Evolutionary conservation across 2,329 filamentous ascomycete genomes (phyloP).

Genomic region (Fusarium sp.): DNA sequence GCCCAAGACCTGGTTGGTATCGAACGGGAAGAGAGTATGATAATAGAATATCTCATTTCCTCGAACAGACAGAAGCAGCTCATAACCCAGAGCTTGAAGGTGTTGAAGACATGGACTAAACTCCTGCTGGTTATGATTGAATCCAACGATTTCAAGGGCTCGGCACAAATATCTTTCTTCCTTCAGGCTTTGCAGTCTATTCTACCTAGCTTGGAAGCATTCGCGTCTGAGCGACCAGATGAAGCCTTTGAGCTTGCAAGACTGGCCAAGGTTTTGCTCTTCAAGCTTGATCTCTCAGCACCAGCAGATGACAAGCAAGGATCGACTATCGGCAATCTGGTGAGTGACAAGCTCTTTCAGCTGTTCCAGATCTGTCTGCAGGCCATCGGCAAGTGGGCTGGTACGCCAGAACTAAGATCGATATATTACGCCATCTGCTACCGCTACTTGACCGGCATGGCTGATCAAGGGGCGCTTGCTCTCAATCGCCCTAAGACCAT

Average conservation of each 20-base stretch:
- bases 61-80: conserved; percentile 74
- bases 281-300: conserved; percentile 73
- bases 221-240: conserved; percentile 75
- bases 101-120: conserved; percentile 87
- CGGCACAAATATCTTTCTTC: conserved; percentile 80
- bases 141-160: conserved; percentile 81
- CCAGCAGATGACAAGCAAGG: conserved; percentile 57
- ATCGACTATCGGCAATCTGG: conserved; percentile 73
- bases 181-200: conserved; percentile 89
- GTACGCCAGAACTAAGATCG: conserved; percentile 79
- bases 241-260: conserved; percentile 83
- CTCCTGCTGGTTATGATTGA: conserved; percentile 86
- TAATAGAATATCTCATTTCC: conserved; percentile 72
- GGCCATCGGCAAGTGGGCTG: conserved; percentile 80
- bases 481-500: conserved; percentile 72
- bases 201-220: conserved; percentile 86
- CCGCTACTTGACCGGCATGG: conserved; percentile 81
- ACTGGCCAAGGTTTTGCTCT: conserved; percentile 79
- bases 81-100: conserved; percentile 69
- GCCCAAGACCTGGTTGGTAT: conserved; percentile 64
- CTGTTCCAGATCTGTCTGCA: conserved; percentile 89
- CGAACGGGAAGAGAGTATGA: conserved; percentile 69
- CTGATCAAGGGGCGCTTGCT: conserved; percentile 63
- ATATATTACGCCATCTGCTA: conserved; percentile 94
- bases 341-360: conserved; percentile 90